These are phyloP conservation scores for Trichoderma koningiopsis DNA, from an alignment of 2,329 filamentous ascomycete genomes.

Conservation along the genomic window DNA sequence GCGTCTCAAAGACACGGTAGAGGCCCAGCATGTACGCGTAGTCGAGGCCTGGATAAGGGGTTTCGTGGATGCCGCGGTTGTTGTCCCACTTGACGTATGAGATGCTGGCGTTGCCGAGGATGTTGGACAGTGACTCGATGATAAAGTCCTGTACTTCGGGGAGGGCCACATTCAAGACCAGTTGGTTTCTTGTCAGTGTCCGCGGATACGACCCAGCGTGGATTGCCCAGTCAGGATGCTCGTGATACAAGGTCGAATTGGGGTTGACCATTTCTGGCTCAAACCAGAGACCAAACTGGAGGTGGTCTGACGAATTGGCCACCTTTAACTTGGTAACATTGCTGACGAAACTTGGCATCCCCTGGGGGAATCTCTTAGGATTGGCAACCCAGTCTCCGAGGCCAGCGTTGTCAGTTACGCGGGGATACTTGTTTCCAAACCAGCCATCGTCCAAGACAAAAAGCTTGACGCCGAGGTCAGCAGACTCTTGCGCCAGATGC, in stretches of 20 bases:
- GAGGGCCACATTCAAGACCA: slow-evolving; percentile 63
- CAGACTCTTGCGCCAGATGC: slow-evolving; percentile 57
- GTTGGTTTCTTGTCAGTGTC: slow-evolving; percentile 58
- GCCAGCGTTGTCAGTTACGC: slow-evolving; percentile 57
- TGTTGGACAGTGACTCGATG: slow-evolving; percentile 55
- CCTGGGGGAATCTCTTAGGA: slow-evolving; percentile 59
- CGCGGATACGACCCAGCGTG: slow-evolving; percentile 59
- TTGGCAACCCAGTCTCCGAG: slow-evolving; percentile 67
- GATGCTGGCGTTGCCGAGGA: slow-evolving; percentile 57
- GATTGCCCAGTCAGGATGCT: slow-evolving; percentile 66
- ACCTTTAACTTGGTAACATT: slow-evolving; percentile 53
- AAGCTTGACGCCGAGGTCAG: slow-evolving; percentile 61
- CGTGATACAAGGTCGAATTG: slow-evolving; percentile 60
- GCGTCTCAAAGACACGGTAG: slow-evolving; percentile 61
- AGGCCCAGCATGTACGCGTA: slow-evolving; percentile 66
- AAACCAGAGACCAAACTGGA: slow-evolving; percentile 67
- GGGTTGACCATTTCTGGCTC: slow-evolving; percentile 70
- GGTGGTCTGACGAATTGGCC: slow-evolving; percentile 47
- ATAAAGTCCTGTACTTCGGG: slow-evolving; percentile 65
- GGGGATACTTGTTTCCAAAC: slow-evolving; percentile 63
- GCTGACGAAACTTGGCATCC: slow-evolving; percentile 54
- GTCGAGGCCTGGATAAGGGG: slow-evolving; percentile 53
- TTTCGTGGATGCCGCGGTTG: slow-evolving; percentile 66
- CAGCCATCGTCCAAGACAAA: slow-evolving; percentile 69
- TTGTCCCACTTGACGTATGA: slow-evolving; percentile 70